Evolutionary conservation across 2,329 filamentous ascomycete genomes (phyloP), one percentile per base, ranked within the genome.

Genomic region (Macrophomina pseudophaseolina): DNA sequence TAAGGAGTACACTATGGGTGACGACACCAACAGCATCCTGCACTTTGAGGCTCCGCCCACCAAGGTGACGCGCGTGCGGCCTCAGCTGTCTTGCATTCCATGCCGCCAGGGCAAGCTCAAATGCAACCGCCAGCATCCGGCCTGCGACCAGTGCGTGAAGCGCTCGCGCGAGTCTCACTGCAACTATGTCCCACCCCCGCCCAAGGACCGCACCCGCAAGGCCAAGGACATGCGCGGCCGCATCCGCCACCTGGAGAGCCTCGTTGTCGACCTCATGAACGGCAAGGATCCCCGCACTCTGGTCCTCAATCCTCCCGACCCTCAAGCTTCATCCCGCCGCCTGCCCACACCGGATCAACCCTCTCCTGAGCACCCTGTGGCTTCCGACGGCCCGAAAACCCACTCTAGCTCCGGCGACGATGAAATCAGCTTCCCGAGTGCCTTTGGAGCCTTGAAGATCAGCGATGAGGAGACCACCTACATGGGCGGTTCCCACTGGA

Each of bases 81-180:
- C 72, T 12, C 73, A 75, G 62, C 69, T 75, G 30, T 71, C 69
- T 51, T 75, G 73, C 58, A 71, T 68, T 23, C 72, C 72, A 9
- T 75, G 73, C 56, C 70, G 73, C 35, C 70, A 73, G 56, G 73
- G 73, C 14, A 75, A 75, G 64, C 70, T 78, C 63, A 78, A 77
- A 71, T 78, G 76, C 67, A 75, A 78, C 65, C 72, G 76, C 16
- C 74, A 75, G 54, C 73, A 76, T 54, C 76, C 76, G 54, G 77
- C 75, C 67, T 76, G 76, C n/a, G 75, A 77, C 54, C 73, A 76
- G 53, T 76, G 76, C 18, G 68, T 78, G 44, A 74, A 76, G 35
- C 67, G 76, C 7, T 76, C 76, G 6, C 77, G 76, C 69, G 73
- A 73, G 4, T 74, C 76, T 60, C 68, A 72, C 23, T 74, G 72